Evolutionary conservation across 495 filamentous ascomycete genomes (phyloP), one percentile per base, ranked within the genome.

Genomic region (Cenococcum geophilum): DNA sequence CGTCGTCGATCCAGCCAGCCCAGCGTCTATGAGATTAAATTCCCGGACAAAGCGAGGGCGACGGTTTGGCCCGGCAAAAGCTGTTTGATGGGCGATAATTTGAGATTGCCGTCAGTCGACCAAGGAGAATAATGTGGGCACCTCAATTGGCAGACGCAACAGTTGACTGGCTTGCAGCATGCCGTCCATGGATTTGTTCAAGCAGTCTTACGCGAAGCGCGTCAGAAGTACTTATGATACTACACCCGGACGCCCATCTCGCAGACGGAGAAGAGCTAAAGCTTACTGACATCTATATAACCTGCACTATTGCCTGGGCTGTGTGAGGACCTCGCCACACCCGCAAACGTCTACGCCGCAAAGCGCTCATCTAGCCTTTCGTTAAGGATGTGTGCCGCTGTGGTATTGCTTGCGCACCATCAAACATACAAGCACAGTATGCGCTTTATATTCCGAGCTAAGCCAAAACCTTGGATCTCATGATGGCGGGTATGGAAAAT

Each of bases 1-100:
- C 21, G 21, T 52, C 16, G 49, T 16, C 49, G 49, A 52, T 52
- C 48, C 48, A 22, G 48, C 48, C 48, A 14, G 40, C 40, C 40
- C 40, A 45, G 12, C 40, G 3, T 32, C 27, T 32, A 45, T 4
- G 4, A 45, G 18, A 45, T 45, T 45, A 16, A 45, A 16, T 45
- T 45, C 40, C 40, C 40, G 40, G 40, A 4, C 40, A 45, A 18
- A 45, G 18, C 12, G 18, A 16, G 12, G 14, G 40, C 18, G 14
- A 45, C 4, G 18, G 14, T 14, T 10, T 45, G 27, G 27, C 27
- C 27, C 27, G 27, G 6, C 27, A 32, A n/a, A n/a, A 32, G 27
- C 27, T 32, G 27, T 32, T 32, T 32, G 27, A 32, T 32, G 27
- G 3, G 2, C 27, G 27, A 32, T 6, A 6, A 6, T 32, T 32